Evolutionary conservation across 306 rosid genomes (phyloP), one percentile per base, ranked within the genome.

Genomic region (Acacia acuminata): DNA sequence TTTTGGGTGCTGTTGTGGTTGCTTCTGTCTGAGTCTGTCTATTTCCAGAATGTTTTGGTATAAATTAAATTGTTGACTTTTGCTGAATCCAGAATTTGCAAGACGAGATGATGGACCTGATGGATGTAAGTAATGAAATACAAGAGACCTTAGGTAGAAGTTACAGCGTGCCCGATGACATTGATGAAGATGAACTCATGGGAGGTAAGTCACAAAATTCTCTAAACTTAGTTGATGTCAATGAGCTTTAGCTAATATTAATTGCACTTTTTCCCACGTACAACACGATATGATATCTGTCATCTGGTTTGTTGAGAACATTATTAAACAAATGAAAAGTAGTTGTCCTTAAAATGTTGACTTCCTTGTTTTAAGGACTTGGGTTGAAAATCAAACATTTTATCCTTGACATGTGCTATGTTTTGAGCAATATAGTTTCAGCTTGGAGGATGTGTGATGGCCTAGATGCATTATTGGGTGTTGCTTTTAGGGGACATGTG

Each of bases 81-180:
- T n/a, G 50, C 42, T 47, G 40, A 70, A 42, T 88, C 74, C 87
- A 96, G 99, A 94, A 88, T 84, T 87, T 96, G 89, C 98, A 94
- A 92, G 99, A 94, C 84, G 98, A 94, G 89, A 92, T 96, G 98
- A 90, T 90, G 97, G 98, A 96, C 89, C 91, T 96, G 82, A 96
- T 96, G 99, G 98, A 96, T 83, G 99, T 94, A 25, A 96, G 97
- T 82, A 88, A 86, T 64, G 97, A 94, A 89, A 92, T 96, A 56
- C 99, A 92, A 92, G 98, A 96, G 85, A 89, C 94, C 45, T 90
- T 94, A 77, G 98, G 99, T 84, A 87, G 99, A 90, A 96, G 99
- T 94, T 96, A 96, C 75, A 96, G 15, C 56, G 97, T 96, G 85
- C 98, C 98, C 4, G 99, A 96, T 77, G 98, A 96, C 89, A 89